These are phyloP conservation scores for Colletotrichum echinochloae DNA, from an alignment of 2,329 filamentous ascomycete species.

Conservation along the genomic window DNA sequence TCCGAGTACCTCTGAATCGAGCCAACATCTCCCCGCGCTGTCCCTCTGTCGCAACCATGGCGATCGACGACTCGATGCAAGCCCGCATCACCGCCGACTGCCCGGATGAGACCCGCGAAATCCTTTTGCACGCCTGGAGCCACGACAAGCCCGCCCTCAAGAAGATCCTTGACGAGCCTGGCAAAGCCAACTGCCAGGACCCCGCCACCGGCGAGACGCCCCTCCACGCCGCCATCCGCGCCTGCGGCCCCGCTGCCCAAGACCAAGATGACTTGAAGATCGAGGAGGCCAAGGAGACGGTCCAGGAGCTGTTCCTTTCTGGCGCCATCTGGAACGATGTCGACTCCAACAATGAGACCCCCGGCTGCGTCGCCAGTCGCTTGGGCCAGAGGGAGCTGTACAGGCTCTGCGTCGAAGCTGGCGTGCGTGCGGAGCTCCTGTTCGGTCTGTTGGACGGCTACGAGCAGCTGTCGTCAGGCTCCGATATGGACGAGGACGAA, in stretches of 20 bases:
- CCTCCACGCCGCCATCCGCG: constrained; percentile 89
- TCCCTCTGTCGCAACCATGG: constrained; percentile 41
- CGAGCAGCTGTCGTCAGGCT: constrained; percentile 73
- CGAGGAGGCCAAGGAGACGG: constrained; percentile 73
- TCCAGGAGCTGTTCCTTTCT: constrained; percentile 83
- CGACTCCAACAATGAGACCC: constrained; percentile 87
- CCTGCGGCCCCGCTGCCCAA: constrained; percentile 64
- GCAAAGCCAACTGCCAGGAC: constrained; percentile 81
- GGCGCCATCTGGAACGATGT: constrained; percentile 99
- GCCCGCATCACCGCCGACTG: constrained; percentile 66
- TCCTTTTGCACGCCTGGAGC: constrained; percentile 67
- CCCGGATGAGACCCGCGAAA: constrained; percentile 61
- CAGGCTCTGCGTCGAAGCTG: constrained; percentile 86
- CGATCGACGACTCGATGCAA: constrained; percentile 63
- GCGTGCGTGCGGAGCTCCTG: constrained; percentile 89
- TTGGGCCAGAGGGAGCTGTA: constrained; percentile 80
- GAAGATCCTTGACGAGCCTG: constrained; percentile 74
- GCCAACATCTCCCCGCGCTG: background rate
- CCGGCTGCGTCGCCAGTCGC: constrained; percentile 83
- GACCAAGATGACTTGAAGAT: constrained; percentile 55
- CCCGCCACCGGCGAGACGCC: constrained; percentile 87
- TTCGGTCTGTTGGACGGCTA: constrained; percentile 87
- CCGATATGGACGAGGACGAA: constrained; percentile 60
- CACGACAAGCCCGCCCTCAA: constrained; percentile 75
- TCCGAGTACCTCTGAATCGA: constrained; percentile 2